Evolutionary conservation across 257 asterid species (phyloP).

Genomic region (Solanum lycopersicoides): DNA sequence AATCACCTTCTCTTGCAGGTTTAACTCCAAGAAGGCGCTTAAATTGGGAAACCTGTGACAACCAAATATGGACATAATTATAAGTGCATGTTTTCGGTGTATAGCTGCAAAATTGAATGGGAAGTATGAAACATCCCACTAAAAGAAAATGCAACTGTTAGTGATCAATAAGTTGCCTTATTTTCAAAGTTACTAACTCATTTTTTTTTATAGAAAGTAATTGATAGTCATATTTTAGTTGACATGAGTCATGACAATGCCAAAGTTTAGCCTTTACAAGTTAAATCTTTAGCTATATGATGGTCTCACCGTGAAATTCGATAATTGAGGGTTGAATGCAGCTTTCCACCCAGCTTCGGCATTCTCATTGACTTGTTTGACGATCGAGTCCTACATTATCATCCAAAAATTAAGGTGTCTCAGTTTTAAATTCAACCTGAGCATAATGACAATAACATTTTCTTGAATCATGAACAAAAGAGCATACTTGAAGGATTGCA

Average conservation of each 20-base stretch:
- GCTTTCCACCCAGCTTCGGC: conserved; percentile 93
- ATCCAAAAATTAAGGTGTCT: neutral
- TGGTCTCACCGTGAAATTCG: conserved; percentile 65
- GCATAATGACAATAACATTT: neutral
- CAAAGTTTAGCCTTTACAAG: too few relatives aligned
- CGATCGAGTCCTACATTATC: conserved; percentile 46
- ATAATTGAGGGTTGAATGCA: conserved; percentile 63
- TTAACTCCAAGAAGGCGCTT: conserved; percentile 83
- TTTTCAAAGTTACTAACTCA: neutral
- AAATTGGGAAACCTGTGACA: conserved; percentile 65
- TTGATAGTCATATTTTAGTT: too few relatives aligned
- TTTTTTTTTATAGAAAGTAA: neutral
- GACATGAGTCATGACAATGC: too few relatives aligned
- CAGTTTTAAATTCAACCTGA: neutral
- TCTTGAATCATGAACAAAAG: neutral
- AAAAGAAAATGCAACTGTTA: neutral
- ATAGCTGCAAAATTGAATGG: neutral
- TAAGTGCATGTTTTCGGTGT: neutral
- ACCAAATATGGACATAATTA: neutral
- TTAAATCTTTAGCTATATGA: neutral
- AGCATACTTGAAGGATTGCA: conserved; percentile 10
- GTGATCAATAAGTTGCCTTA: neutral
- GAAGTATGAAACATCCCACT: neutral
- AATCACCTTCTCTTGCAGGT: conserved; percentile 33
- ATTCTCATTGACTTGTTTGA: conserved; percentile 54